Evolutionary conservation across 2,329 filamentous ascomycete genomes (phyloP).

Genomic region (Moelleriella libera): DNA sequence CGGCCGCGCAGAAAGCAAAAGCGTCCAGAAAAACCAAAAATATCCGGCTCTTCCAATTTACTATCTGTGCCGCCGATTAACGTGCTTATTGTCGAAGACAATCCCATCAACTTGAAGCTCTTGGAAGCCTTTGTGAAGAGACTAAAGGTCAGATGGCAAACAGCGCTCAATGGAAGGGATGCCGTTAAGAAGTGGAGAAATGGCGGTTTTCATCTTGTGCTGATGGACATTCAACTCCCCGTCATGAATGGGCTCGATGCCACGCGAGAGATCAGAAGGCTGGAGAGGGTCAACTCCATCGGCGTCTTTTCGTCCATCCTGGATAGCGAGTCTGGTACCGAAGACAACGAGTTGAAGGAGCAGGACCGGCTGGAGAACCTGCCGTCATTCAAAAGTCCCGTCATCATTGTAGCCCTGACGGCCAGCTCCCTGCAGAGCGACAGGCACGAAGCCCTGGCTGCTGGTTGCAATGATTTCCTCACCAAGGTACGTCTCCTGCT

Average conservation of each 20-base stretch:
- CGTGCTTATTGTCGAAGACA: conserved; percentile 95
- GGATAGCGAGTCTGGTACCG: conserved; percentile 32
- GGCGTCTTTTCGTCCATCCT: conserved; percentile 72
- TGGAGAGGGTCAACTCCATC: conserved; percentile 84
- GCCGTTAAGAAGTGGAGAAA: conserved; percentile 86
- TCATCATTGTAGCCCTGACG: conserved; percentile 94
- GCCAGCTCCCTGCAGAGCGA: conserved; percentile 91
- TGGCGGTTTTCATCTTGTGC: conserved; percentile 86
- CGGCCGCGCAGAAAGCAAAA: conserved; percentile 23
- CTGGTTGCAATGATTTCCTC: conserved; percentile 94
- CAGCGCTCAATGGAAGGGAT: conserved; percentile 89
- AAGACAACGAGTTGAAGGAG: conserved; percentile 35
- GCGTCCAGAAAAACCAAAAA: conserved; percentile 36
- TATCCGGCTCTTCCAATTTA: conserved; percentile 5
- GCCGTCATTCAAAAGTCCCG: conserved; percentile 79
- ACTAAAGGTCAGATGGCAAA: conserved; percentile 90
- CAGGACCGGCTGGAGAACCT: conserved; percentile 56
- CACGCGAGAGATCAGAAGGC: conserved; percentile 80
- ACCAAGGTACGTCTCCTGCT: conserved; percentile 57
- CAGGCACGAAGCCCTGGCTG: conserved; percentile 83
- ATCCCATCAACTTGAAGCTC: conserved; percentile 90
- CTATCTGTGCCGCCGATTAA: conserved; percentile 75
- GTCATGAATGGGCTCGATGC: conserved; percentile 94
- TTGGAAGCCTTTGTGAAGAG: conserved; percentile 93
- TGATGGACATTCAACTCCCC: conserved; percentile 97